These are phyloP conservation scores for Xylaria sp. DNA, from an alignment of 2,329 filamentous ascomycete genomes.

Conservation along the genomic window DNA sequence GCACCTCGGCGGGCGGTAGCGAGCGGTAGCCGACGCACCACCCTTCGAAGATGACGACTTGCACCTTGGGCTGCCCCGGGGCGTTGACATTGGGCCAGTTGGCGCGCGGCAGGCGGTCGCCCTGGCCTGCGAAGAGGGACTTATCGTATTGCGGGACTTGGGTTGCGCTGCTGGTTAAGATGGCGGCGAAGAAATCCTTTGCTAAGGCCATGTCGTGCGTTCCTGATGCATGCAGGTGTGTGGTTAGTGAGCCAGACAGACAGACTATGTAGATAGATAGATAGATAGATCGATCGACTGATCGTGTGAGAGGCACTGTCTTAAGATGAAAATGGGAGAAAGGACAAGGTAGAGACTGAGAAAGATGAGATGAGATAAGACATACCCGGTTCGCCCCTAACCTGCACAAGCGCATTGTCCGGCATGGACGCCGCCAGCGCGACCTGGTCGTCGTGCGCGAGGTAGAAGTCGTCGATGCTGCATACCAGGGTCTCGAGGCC, in stretches of 20 bases:
- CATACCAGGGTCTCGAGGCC: slow-evolving; percentile 75
- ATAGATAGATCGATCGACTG: too few species aligned
- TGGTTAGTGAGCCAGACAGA: neutral
- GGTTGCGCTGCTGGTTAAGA: slow-evolving; percentile 65
- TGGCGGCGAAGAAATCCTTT: slow-evolving; percentile 67
- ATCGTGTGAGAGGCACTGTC: neutral
- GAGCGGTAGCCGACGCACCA: slow-evolving; percentile 90
- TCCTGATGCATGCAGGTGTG: slow-evolving; percentile 34
- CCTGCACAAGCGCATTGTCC: slow-evolving; percentile 79
- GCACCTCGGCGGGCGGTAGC: slow-evolving; percentile 63
- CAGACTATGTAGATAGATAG: too few species aligned
- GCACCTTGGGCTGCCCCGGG: slow-evolving; percentile 60
- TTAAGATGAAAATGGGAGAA: too few species aligned
- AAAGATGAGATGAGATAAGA: slow-evolving; percentile 6
- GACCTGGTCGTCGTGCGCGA: slow-evolving; percentile 75
- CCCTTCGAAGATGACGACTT: slow-evolving; percentile 84
- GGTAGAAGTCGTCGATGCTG: slow-evolving; percentile 92
- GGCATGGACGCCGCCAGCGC: slow-evolving; percentile 73
- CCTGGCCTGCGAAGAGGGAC: slow-evolving; percentile 77
- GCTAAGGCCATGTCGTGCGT: slow-evolving; percentile 81
- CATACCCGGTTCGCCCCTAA: slow-evolving; percentile 82
- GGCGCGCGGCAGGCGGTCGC: slow-evolving; percentile 74
- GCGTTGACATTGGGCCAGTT: slow-evolving; percentile 71
- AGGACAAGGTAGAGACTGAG: too few species aligned
- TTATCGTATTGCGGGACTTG: slow-evolving; percentile 85